A percentile compares a stretch with the other conserved stretches of the same genome.
These are phyloP conservation scores for Myriosclerotinia scirpicola DNA, from an alignment of 2,329 filamentous ascomycete genomes.

Conservation along the genomic window DNA sequence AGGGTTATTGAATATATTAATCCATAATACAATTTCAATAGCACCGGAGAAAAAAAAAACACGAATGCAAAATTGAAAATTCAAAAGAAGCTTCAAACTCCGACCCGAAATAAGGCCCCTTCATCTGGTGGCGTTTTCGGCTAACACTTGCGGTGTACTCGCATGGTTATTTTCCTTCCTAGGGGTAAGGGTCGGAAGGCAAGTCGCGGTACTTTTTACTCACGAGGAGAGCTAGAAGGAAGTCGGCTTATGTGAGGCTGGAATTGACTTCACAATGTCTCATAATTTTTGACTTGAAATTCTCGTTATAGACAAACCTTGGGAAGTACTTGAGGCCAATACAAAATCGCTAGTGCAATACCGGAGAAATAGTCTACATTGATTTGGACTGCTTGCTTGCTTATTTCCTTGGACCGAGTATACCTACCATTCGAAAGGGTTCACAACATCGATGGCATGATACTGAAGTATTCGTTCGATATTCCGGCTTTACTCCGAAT, in stretches of 20 bases:
- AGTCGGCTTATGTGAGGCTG: neutral
- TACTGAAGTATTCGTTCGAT: neutral
- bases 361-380: neutral
- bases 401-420: neutral
- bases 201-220: neutral
- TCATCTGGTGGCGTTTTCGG: slow-evolving; percentile 19
- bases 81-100: slow-evolving; percentile 3
- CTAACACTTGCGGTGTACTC: neutral
- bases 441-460: neutral
- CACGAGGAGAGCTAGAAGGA: neutral
- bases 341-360: neutral
- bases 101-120: neutral
- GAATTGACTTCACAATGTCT: neutral
- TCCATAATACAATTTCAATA: neutral
- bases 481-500: neutral
- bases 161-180: neutral
- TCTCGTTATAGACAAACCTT: neutral
- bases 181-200: neutral
- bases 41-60: neutral
- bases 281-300: neutral
- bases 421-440: neutral
- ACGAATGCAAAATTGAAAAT: neutral
- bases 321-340: neutral
- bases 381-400: too few species aligned
- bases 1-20: neutral